Percentiles rank a stretch among this genome's conserved stretches.
These are phyloP conservation scores for Chlamydomonas sp. DNA, from an alignment of 139 green algal species.

Conservation along the genomic window DNA sequence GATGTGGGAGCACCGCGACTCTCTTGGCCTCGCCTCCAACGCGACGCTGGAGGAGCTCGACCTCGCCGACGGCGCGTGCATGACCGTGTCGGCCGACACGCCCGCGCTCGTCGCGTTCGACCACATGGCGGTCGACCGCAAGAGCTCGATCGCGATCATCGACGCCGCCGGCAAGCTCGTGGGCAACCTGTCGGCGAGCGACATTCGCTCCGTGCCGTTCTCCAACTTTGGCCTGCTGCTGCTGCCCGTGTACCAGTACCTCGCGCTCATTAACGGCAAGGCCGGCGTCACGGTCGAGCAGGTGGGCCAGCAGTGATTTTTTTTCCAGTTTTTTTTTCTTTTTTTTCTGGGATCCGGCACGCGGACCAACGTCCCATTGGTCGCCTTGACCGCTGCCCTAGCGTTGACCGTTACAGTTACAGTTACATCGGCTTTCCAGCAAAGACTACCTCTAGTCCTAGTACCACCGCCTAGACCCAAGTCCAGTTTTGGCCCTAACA, in stretches of 20 bases:
- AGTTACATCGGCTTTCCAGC: too few relatives aligned
- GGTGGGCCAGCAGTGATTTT: too few relatives aligned
- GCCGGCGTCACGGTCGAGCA: neutral
- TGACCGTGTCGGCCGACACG: conserved; percentile 1
- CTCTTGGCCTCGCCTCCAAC: neutral
- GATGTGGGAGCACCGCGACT: conserved; percentile 5
- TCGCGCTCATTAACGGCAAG: neutral
- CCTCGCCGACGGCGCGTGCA: neutral
- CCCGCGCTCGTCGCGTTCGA: conserved; percentile 8
- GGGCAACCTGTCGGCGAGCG: conserved; percentile 37
- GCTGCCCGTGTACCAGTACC: conserved; percentile 6
- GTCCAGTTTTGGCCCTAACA: too few relatives aligned
- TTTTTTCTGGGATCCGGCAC: too few relatives aligned
- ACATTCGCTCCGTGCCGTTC: neutral
- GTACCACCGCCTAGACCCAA: too few relatives aligned
- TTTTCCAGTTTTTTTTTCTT: too few relatives aligned
- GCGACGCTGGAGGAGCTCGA: neutral
- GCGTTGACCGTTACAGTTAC: too few relatives aligned
- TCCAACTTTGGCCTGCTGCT: conserved; percentile 4
- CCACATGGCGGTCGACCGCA: conserved; percentile 20
- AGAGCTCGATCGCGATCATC: conserved; percentile 38
- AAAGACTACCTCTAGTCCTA: too few relatives aligned
- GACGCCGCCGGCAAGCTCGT: conserved; percentile 30
- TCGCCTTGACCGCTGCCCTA: too few relatives aligned
- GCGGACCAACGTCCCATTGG: too few relatives aligned